Conservation (phyloP, 352 stramenopile genomes). For the Lagenidium sp. region DNA sequence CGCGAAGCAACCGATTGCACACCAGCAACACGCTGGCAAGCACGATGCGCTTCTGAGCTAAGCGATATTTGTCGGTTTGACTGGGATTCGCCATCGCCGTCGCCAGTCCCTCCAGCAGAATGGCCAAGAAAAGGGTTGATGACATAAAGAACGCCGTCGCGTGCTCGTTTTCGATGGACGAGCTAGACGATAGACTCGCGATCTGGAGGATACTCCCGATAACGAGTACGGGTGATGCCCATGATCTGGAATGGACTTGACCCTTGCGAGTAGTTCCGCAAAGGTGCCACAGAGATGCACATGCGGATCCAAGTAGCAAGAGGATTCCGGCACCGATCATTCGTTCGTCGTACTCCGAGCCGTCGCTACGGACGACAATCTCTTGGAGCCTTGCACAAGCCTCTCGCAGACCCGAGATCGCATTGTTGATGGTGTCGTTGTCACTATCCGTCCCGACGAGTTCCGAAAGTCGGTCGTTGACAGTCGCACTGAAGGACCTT, state of each 20-base stretch:
- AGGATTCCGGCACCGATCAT: conserved; percentile 21
- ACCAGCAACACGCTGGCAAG: conserved; percentile 26
- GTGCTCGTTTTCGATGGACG: conserved; percentile 87
- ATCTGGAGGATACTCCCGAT: conserved; percentile 31
- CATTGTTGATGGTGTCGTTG: neutral
- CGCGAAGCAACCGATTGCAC: conserved; percentile 48
- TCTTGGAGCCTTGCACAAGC: conserved; percentile 40
- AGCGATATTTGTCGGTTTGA: neutral
- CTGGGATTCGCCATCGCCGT: too few species aligned
- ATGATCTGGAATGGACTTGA: too few species aligned
- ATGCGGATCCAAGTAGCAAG: neutral
- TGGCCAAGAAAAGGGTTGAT: conserved; percentile 29
- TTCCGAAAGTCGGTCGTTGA: too few species aligned
- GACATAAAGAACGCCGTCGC: conserved; percentile 72
- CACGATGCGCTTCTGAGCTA: conserved; percentile 1
- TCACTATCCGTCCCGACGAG: too few species aligned
- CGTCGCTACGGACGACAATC: conserved; percentile 48
- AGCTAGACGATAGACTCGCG: conserved; percentile 63
- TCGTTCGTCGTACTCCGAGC: conserved; percentile 58
- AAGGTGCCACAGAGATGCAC: too few species aligned
- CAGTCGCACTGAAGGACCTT: too few species aligned
- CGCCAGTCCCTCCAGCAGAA: conserved; percentile 15
- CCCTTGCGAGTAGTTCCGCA: too few species aligned
- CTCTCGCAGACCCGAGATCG: conserved; percentile 13
- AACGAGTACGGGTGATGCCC: too few species aligned